phyloP scores from a whole-genome alignment of 768 basidiomycete genomes.

The Hygrophorus pudorinus region DNA sequence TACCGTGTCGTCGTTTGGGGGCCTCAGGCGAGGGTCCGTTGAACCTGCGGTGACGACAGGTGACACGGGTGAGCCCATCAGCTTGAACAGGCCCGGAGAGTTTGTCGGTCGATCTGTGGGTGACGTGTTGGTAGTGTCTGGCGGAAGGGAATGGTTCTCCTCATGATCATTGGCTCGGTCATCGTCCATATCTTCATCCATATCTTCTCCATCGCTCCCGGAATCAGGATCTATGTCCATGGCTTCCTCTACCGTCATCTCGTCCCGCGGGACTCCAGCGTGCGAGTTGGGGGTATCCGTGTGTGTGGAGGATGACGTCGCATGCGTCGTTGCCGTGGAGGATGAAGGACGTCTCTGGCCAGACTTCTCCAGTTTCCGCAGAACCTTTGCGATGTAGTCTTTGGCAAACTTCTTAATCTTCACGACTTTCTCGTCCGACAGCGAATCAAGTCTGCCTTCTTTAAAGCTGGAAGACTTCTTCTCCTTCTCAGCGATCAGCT shows the following conservation, averaged over 20 bases:
- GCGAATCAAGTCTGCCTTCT: slow-evolving; percentile 58
- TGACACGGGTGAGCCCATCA: too few species aligned
- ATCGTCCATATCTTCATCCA: slow-evolving; percentile 11
- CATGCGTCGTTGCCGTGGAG: slow-evolving; percentile 15
- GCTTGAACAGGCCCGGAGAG: too few species aligned
- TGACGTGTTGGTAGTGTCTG: too few species aligned
- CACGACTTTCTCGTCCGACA: slow-evolving; percentile 76
- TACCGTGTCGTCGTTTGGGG: too few species aligned
- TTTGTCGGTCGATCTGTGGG: too few species aligned
- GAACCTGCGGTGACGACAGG: too few species aligned
- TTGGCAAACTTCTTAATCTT: slow-evolving; percentile 94
- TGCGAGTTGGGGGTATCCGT: slow-evolving; percentile 31
- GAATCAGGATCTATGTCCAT: slow-evolving; percentile 33
- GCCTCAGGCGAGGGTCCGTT: too few species aligned
- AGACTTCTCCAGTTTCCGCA: slow-evolving; percentile 56
- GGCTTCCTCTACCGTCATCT: slow-evolving; percentile 32
- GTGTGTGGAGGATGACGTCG: slow-evolving; percentile 24
- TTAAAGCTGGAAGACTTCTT: slow-evolving; percentile 79
- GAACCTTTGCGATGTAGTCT: slow-evolving; percentile 77
- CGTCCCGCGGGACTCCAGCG: slow-evolving; percentile 20
- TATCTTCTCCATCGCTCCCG: slow-evolving; percentile 23
- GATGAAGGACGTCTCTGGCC: slow-evolving; percentile 20
- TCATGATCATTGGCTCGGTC: not conserved
- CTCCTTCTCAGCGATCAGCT: slow-evolving; percentile 87
- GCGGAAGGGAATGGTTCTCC: too few species aligned